A percentile compares a stretch with the other conserved stretches of the same genome.
These are phyloP conservation scores for Scutellaria barbata DNA, from an alignment of 257 asterid genomes.

Conservation along the genomic window DNA sequence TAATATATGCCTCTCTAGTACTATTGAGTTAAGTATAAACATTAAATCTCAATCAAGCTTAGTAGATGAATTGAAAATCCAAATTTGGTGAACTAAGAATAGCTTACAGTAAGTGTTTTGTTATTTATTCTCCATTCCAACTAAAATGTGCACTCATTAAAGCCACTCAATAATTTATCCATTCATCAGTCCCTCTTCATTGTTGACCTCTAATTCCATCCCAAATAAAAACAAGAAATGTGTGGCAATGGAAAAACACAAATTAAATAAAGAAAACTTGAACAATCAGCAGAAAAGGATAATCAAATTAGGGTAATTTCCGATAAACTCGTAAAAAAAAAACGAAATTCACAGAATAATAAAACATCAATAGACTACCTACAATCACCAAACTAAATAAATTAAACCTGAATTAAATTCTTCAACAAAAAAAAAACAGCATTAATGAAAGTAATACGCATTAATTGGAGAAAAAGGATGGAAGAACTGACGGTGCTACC, in stretches of 20 bases:
- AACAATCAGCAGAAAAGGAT: background rate
- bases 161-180: conserved; percentile 36
- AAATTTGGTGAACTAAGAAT: conserved; percentile 2
- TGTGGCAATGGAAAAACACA: background rate
- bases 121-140: background rate
- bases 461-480: background rate
- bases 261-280: background rate
- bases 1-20: background rate
- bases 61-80: background rate
- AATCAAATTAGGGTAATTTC: background rate
- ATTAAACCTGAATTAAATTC: background rate
- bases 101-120: background rate
- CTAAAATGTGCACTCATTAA: conserved; percentile 18
- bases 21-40: background rate
- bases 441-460: background rate
- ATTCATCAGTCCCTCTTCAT: conserved; percentile 23
- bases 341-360: background rate
- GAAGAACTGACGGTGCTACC: conserved; percentile 73
- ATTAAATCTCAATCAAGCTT: conserved; percentile 13
- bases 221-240: conserved; percentile 5
- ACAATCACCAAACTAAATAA: background rate
- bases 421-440: background rate
- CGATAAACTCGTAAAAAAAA: background rate
- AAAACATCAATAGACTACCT: background rate
- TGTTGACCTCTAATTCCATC: conserved; percentile 29